These are phyloP conservation scores for Nakaseomyces sp. DNA, from an alignment of 1,139 yeast genomes.

Conservation along the genomic window DNA sequence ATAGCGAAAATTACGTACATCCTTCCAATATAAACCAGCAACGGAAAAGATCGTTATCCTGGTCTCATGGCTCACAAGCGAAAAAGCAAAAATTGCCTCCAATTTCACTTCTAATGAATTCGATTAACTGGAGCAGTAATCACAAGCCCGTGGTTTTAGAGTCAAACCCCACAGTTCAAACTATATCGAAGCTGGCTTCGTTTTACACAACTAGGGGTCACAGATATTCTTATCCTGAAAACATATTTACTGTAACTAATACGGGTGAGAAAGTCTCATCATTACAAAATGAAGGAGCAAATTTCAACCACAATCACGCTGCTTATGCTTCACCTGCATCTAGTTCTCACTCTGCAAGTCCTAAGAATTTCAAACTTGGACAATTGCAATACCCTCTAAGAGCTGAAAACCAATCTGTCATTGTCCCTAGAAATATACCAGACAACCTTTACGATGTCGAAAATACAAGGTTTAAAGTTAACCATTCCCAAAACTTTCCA, in stretches of 20 bases:
- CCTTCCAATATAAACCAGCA: background rate
- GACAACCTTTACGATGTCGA: background rate
- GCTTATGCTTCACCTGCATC: background rate
- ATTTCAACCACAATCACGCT: background rate
- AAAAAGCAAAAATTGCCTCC: slow-evolving; percentile 2
- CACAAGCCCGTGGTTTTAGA: background rate
- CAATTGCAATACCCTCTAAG: background rate
- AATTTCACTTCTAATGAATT: background rate
- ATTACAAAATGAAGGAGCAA: background rate
- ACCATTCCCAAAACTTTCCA: too few species aligned
- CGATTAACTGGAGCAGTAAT: background rate
- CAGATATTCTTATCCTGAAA: slow-evolving; percentile 22
- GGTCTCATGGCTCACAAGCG: background rate
- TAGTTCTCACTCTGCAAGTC: background rate
- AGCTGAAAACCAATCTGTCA: background rate
- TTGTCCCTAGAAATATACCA: background rate
- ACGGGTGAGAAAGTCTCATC: background rate
- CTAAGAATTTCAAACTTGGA: background rate
- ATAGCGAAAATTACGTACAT: background rate
- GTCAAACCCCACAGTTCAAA: slow-evolving; percentile 17
- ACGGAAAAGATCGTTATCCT: background rate
- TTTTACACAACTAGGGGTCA: slow-evolving; percentile 24
- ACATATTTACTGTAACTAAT: slow-evolving; percentile 5
- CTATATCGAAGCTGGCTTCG: slow-evolving; percentile 20
- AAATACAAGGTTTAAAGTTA: background rate